phyloP scores from a whole-genome alignment of 225 moss, liverwort and hornwort species.

The Marchantia paleacea region DNA sequence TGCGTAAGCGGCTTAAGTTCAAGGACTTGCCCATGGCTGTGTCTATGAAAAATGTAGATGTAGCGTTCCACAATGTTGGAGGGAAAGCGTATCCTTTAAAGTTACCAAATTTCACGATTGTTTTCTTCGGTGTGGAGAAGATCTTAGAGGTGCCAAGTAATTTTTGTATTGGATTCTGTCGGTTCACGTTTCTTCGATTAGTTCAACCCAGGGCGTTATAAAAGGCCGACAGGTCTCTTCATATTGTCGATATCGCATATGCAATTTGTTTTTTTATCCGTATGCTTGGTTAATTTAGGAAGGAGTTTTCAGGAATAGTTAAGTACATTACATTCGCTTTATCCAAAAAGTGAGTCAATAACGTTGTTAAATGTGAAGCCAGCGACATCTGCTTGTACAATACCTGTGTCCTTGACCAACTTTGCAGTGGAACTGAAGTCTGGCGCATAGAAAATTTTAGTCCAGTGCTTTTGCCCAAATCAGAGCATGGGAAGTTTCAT shows the following conservation, averaged over 20 bases:
- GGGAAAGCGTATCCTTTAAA: conserved; percentile 85
- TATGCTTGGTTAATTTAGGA: background rate
- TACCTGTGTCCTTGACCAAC: conserved; percentile 46
- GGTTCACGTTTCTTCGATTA: background rate
- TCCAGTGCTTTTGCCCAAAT: conserved; percentile 63
- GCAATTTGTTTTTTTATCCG: background rate
- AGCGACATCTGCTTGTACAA: background rate
- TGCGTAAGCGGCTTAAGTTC: conserved; percentile 2
- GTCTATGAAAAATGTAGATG: conserved; percentile 95
- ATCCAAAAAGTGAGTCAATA: background rate
- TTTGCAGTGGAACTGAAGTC: conserved; percentile 73
- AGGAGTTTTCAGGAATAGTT: background rate
- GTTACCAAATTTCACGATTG: background rate
- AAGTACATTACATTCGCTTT: background rate
- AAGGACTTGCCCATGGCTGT: conserved; percentile 68
- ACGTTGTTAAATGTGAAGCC: background rate
- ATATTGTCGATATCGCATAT: too few relatives aligned
- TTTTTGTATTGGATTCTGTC: background rate
- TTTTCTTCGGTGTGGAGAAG: background rate
- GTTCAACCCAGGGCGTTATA: background rate
- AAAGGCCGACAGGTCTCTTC: background rate
- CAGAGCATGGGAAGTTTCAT: conserved; percentile 74
- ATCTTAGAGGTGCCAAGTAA: background rate
- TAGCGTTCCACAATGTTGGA: conserved; percentile 83
- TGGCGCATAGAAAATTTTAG: conserved; percentile 92